Evolutionary conservation across 1,139 yeast genomes (phyloP).

Genomic region (Schizosaccharomyces versatilis): DNA sequence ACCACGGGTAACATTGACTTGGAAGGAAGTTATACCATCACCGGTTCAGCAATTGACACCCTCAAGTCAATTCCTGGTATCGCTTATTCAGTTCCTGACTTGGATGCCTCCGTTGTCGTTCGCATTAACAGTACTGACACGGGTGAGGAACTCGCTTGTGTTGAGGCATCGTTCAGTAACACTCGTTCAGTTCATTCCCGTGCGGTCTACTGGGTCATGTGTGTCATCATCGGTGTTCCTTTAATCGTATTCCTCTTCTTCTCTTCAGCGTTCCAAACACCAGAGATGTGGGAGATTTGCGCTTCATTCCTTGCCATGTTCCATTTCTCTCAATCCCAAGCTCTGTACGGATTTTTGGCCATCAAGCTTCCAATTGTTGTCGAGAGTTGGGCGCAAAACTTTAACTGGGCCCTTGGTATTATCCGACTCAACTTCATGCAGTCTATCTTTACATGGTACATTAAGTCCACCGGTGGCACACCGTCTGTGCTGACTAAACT

Average conservation of each 20-base stretch:
- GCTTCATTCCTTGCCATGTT: constrained; percentile 83
- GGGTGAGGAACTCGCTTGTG: constrained; percentile 54
- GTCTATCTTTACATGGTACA: constrained; percentile 73
- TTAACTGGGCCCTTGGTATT: constrained; percentile 89
- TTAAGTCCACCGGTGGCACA: constrained; percentile 85
- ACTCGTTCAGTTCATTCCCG: constrained; percentile 88
- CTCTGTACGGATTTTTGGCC: constrained; percentile 90
- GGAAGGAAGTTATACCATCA: constrained; percentile 23
- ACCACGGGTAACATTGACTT: constrained; percentile 71
- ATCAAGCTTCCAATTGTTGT: constrained; percentile 93
- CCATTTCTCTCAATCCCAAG: constrained; percentile 80
- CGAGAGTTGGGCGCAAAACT: constrained; percentile 94
- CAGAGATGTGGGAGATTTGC: constrained; percentile 91
- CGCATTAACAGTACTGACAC: constrained; percentile 28
- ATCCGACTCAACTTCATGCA: constrained; percentile 68
- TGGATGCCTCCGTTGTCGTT: constrained; percentile 78
- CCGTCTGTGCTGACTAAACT: constrained; percentile 37
- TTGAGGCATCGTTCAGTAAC: constrained; percentile 65
- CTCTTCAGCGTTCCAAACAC: constrained; percentile 70
- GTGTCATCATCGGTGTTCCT: constrained; percentile 75
- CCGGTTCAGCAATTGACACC: constrained; percentile 24
- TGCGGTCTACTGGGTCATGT: constrained; percentile 93
- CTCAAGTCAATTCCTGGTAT: constrained; percentile 45
- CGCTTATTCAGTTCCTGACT: constrained; percentile 78
- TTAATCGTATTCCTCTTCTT: constrained; percentile 68